Percentiles rank a stretch among this genome's conserved stretches.
phyloP scores from a whole-genome alignment of 176 grass and related monocot species.

The Aegilops speltoides region DNA sequence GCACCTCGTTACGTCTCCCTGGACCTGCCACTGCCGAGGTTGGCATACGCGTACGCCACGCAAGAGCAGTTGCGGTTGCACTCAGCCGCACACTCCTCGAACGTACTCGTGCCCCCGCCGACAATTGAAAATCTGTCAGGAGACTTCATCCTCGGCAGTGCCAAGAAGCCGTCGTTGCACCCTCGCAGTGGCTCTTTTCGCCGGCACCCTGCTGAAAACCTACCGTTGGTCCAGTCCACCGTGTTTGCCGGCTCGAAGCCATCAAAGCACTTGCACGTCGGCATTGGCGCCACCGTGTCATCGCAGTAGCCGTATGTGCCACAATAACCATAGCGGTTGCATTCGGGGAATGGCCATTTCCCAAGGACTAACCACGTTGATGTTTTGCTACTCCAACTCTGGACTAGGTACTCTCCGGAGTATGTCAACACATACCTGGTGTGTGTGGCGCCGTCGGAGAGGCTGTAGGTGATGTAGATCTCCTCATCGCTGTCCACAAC shows the following conservation, averaged over 20 bases:
- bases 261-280: background rate
- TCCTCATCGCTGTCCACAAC: background rate
- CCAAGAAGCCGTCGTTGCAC: background rate
- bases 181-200: background rate
- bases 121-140: background rate
- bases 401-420: background rate
- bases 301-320: background rate
- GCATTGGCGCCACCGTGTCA: background rate
- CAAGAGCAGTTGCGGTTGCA: background rate
- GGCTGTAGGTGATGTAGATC: background rate
- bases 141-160: background rate
- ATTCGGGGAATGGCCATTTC: background rate
- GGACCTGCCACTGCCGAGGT: background rate
- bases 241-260: background rate
- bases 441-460: background rate
- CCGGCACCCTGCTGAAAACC: background rate
- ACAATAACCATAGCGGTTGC: background rate
- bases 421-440: background rate
- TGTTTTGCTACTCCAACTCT: background rate
- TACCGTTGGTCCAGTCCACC: background rate
- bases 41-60: background rate
- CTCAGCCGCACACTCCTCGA: background rate
- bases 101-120: background rate
- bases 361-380: background rate
- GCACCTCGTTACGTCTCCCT: background rate